Base-by-base conservation (phyloP, 495 filamentous ascomycete genomes). In the Collariella sp. region DNA sequence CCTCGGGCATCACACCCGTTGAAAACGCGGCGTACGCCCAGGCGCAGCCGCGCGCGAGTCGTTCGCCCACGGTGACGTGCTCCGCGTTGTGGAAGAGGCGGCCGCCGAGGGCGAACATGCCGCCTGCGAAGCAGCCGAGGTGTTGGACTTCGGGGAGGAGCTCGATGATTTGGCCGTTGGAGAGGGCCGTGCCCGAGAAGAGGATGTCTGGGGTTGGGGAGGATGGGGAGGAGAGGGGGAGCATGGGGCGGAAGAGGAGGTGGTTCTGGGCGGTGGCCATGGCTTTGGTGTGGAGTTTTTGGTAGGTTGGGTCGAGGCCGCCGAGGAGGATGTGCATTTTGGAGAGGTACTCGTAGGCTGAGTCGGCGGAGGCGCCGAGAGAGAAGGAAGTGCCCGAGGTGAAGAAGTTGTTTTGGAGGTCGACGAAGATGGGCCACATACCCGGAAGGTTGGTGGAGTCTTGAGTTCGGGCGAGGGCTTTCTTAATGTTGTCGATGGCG, bases 21-120 rank as follows among this genome's bases (percentile, higher is more conserved):
- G 79, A 75, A 33, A 89, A 90, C 6, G 79, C 75, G 33, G 83
- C 76, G 63, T 96, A 96, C 2, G 88, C 82, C 91, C 89, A 96
- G n/a, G 91, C 83, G 58, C 91, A 96, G 13, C 91, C 93, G 48
- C 93, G 84, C 0, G 88, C 86, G n/a, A 96, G 76, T 60, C 87
- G 86, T 42, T 77, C 72, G 3, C 85, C 93, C 20, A 88, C 76
- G n/a, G 86, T 77, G 46, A 96, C 69, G 61, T 96, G 85, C 3
- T 78, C 76, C 1, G 82, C 72, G 16, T 82, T 73, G 20, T 78
- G 72, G 56, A 94, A 90, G 3, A 90, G 73, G 59, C 81, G 86
- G 20, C 87, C 85, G 35, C 88, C 93, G 39, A 98, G 72, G 11
- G 83, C 91, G 46, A 95, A 82, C 91, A 96, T 96, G 23, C 89